Conservation (phyloP, 257 asterid species). For the Penstemon eatonii region DNA sequence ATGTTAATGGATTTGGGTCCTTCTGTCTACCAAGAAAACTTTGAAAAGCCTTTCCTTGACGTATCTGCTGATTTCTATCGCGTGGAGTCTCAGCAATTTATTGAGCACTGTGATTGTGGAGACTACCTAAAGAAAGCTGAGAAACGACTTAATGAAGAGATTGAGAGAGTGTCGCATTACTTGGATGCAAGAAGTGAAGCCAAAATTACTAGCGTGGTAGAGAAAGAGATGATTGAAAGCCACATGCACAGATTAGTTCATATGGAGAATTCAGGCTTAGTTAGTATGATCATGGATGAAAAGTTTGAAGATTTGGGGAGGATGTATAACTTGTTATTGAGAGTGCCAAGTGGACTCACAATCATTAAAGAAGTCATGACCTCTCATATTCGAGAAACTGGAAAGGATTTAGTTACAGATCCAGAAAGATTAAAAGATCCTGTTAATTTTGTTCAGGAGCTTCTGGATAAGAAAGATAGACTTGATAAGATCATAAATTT, state of each 20-base stretch:
- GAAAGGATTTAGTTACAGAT: constrained; percentile 86
- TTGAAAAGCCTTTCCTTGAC: constrained; percentile 78
- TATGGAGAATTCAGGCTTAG: constrained; percentile 90
- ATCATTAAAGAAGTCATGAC: constrained; percentile 81
- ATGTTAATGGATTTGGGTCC: constrained; percentile 89
- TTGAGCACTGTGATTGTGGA: constrained; percentile 83
- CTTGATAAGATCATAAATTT: constrained; percentile 66
- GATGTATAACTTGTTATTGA: constrained; percentile 72
- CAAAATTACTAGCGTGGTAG: constrained; percentile 72
- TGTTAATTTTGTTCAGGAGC: constrained; percentile 75
- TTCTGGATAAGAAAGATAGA: constrained; percentile 74
- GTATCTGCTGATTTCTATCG: constrained; percentile 85
- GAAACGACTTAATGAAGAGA: constrained; percentile 78
- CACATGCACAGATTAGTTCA: constrained; percentile 83
- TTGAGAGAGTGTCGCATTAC: constrained; percentile 82
- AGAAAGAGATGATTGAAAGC: constrained; percentile 85
- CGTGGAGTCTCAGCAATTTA: constrained; percentile 82
- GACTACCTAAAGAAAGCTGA: constrained; percentile 86
- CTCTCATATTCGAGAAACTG: constrained; percentile 76
- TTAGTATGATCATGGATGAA: constrained; percentile 79
- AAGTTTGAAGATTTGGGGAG: constrained; percentile 78
- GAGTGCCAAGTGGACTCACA: constrained; percentile 68
- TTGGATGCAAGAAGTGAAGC: constrained; percentile 71
- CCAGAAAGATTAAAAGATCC: constrained; percentile 91
- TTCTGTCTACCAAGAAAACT: constrained; percentile 78